phyloP scores from a whole-genome alignment of 768 basidiomycete genomes.

The Hericium coralloides region DNA sequence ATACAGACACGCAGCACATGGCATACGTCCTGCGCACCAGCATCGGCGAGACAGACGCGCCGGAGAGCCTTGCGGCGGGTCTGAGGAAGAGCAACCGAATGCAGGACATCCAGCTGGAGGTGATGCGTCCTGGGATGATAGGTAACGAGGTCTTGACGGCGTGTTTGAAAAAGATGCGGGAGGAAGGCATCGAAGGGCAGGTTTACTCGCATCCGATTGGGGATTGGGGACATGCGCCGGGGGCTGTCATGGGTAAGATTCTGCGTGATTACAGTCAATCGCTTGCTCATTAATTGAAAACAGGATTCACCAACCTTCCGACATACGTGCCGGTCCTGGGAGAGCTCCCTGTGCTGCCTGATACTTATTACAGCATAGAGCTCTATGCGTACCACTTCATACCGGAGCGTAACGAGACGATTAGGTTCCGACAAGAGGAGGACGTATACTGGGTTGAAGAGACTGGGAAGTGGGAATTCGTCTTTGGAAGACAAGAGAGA shows the following conservation, averaged over 20 bases:
- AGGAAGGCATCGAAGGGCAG: slow-evolving; percentile 37
- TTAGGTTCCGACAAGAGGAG: slow-evolving; percentile 37
- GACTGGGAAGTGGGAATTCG: slow-evolving; percentile 36
- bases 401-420: slow-evolving; percentile 38
- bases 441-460: slow-evolving; percentile 33
- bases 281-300: background rate
- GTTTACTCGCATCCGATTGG: slow-evolving; percentile 48
- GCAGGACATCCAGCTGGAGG: slow-evolving; percentile 39
- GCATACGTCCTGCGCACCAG: slow-evolving; percentile 40
- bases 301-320: slow-evolving; percentile 37
- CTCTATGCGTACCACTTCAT: slow-evolving; percentile 41
- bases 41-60: slow-evolving; percentile 32
- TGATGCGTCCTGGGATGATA: slow-evolving; percentile 36
- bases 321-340: slow-evolving; percentile 38
- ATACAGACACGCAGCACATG: slow-evolving; percentile 50
- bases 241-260: slow-evolving; percentile 36
- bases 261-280: background rate
- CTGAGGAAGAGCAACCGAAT: slow-evolving; percentile 37
- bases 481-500: slow-evolving; percentile 39
- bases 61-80: slow-evolving; percentile 35
- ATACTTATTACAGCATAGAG: slow-evolving; percentile 48
- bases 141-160: slow-evolving; percentile 37
- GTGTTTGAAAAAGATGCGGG: slow-evolving; percentile 35
- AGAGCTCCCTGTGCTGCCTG: slow-evolving; percentile 36
- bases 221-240: slow-evolving; percentile 47